These are phyloP conservation scores for Trichoderma orchidacearum DNA, from an alignment of 495 filamentous ascomycete species.

Conservation along the genomic window DNA sequence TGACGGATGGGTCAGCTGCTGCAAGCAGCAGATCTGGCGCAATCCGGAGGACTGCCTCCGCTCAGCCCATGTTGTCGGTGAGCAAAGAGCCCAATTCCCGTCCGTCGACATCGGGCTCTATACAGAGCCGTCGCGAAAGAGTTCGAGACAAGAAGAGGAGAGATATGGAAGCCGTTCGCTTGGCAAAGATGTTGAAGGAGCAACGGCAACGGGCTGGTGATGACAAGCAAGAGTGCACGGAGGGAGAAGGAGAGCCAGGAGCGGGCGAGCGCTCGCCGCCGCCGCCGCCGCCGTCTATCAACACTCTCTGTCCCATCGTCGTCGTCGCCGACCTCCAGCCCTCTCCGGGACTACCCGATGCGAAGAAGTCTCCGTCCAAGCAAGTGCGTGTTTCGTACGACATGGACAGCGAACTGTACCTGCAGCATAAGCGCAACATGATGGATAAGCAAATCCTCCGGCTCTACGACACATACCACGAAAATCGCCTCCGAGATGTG, in stretches of 20 bases:
- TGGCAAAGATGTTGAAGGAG: conserved; percentile 4
- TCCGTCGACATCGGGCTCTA: not conserved
- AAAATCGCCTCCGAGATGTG: conserved; percentile 18
- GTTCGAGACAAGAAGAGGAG: conserved; percentile 14
- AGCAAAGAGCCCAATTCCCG: conserved; percentile 1
- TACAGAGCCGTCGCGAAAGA: conserved; percentile 9
- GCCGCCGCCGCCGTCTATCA: not conserved
- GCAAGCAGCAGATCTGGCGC: not conserved
- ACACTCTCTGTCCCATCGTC: conserved; percentile 8
- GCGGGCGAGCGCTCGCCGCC: not conserved
- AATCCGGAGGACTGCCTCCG: not conserved
- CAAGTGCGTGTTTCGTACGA: not conserved
- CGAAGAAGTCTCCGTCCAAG: not conserved
- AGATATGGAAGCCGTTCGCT: conserved; percentile 7
- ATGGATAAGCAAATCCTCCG: conserved; percentile 9
- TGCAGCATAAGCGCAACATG: conserved; percentile 6
- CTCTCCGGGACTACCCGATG: conserved; percentile 1
- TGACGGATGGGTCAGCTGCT: not conserved
- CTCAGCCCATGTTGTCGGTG: not conserved
- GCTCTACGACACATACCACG: conserved; percentile 18
- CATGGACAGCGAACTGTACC: not conserved
- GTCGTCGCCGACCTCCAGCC: conserved; percentile 10
- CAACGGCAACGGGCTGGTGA: not conserved
- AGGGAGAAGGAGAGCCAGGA: not conserved
- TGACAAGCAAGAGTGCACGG: not conserved